Evolutionary conservation across 371 early-diverging fungal genomes (phyloP).

Genomic region (Dinochytrium kinnereticum): DNA sequence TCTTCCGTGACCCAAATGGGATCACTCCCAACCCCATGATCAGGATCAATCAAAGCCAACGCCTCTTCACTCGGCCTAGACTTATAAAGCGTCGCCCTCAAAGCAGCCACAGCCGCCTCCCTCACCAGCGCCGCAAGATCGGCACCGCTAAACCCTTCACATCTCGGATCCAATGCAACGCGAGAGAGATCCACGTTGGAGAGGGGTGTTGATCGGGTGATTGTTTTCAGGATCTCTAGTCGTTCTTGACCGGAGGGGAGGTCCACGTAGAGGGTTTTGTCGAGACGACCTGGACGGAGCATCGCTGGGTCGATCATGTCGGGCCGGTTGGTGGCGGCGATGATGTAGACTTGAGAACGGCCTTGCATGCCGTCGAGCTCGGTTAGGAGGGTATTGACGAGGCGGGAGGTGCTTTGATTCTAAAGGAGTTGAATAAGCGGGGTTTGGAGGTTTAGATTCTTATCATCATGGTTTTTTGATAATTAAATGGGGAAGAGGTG

Average conservation of each 20-base stretch:
- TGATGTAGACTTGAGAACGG: slow-evolving; percentile 91
- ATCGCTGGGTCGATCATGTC: slow-evolving; percentile 99
- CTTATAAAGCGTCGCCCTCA: slow-evolving; percentile 62
- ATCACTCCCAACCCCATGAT: slow-evolving; percentile 28
- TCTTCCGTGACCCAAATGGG: slow-evolving; percentile 64
- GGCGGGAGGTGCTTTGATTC: slow-evolving; percentile 89
- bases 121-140: slow-evolving; percentile 92
- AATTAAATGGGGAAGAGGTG: too few species aligned
- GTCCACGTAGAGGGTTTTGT: slow-evolving; percentile 94
- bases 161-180: slow-evolving; percentile 75
- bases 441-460: too few species aligned
- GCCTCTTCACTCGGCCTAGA: slow-evolving; percentile 2
- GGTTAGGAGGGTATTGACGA: slow-evolving; percentile 98
- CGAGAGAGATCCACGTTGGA: slow-evolving; percentile 77
- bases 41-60: slow-evolving; percentile 11
- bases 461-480: too few species aligned
- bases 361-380: slow-evolving; percentile 98
- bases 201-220: slow-evolving; percentile 83
- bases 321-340: slow-evolving; percentile 99
- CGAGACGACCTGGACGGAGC: slow-evolving; percentile 98
- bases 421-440: too few species aligned
- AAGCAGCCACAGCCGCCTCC: slow-evolving; percentile 86
- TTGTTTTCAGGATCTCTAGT: slow-evolving; percentile 85
- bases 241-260: slow-evolving; percentile 86
- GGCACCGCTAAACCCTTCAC: slow-evolving; percentile 92